phyloP scores from a whole-genome alignment of 2,329 filamentous ascomycete genomes.

The Epichloe brachyelytri region DNA sequence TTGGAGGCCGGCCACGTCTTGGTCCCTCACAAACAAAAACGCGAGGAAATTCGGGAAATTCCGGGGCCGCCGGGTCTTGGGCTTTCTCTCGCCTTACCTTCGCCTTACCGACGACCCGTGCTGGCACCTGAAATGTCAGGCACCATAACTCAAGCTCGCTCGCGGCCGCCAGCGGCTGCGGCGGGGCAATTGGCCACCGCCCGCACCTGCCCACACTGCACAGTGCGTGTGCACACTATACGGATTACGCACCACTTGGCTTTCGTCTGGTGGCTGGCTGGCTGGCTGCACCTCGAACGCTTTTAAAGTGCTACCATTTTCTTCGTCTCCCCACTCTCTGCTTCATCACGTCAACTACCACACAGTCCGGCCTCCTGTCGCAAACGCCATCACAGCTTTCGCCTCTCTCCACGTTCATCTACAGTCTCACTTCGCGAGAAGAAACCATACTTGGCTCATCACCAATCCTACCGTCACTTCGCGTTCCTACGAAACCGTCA shows the following conservation, averaged over 20 bases:
- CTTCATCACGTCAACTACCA: slow-evolving; percentile 2
- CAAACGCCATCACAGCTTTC: slow-evolving; percentile 3
- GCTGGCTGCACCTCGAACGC: background rate
- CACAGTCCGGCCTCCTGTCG: slow-evolving; percentile 2
- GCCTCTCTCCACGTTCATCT: slow-evolving; percentile 1
- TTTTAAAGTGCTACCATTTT: slow-evolving; percentile 1
- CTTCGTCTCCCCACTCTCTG: slow-evolving; percentile 4
- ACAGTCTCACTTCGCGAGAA: background rate
- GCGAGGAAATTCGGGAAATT: background rate
- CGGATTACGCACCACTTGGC: background rate
- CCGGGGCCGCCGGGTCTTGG: no score
- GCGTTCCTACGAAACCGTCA: slow-evolving; percentile 7
- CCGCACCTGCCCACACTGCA: background rate
- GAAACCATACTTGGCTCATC: background rate
- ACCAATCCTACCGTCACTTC: background rate
- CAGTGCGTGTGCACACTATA: background rate
- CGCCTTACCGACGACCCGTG: no score
- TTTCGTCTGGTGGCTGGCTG: background rate
- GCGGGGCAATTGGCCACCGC: slow-evolving; percentile 1
- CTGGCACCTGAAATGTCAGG: background rate
- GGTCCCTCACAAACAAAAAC: background rate
- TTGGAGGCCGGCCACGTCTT: background rate
- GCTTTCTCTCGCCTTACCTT: background rate
- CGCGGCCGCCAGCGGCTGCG: background rate
- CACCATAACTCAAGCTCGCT: background rate